Evolutionary conservation across 2,329 filamentous ascomycete species (phyloP).

Genomic region (Xylariaceae sp.): DNA sequence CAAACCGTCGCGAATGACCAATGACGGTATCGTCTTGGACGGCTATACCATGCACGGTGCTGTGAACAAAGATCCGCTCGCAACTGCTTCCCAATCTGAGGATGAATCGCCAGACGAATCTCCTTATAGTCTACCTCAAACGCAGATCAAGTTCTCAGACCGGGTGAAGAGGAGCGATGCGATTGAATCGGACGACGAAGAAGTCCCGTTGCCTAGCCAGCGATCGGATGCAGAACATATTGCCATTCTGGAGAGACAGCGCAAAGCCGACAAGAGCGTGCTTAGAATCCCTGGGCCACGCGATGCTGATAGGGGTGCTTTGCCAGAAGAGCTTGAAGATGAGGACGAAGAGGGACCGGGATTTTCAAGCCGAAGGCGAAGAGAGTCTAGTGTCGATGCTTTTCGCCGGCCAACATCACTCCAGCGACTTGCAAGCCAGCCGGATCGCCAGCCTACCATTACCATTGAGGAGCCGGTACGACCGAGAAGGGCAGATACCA

Average conservation of each 20-base stretch:
- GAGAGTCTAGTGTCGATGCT: slow-evolving; percentile 35
- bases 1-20: slow-evolving; percentile 59
- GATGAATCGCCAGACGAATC: slow-evolving; percentile 18
- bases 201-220: slow-evolving; percentile 53
- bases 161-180: slow-evolving; percentile 64
- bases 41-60: slow-evolving; percentile 40
- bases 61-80: slow-evolving; percentile 25
- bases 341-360: slow-evolving; percentile 34
- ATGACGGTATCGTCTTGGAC: slow-evolving; percentile 60
- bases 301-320: slow-evolving; percentile 82
- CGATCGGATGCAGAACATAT: slow-evolving; percentile 77
- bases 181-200: slow-evolving; percentile 44
- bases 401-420: slow-evolving; percentile 13
- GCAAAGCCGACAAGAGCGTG: slow-evolving; percentile 71
- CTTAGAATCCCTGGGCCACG: slow-evolving; percentile 89
- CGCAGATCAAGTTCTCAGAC: slow-evolving; percentile 69
- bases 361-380: slow-evolving; percentile 35
- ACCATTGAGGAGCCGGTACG: slow-evolving; percentile 67
- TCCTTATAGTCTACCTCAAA: slow-evolving; percentile 21
- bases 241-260: slow-evolving; percentile 82
- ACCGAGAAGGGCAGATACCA: slow-evolving; percentile 37
- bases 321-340: slow-evolving; percentile 59
- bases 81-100: slow-evolving; percentile 20
- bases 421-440: slow-evolving; percentile 23
- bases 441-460: slow-evolving; percentile 57